Base-by-base conservation (phyloP, 805 yeast species). In the Cyberlindnera meyerae region DNA sequence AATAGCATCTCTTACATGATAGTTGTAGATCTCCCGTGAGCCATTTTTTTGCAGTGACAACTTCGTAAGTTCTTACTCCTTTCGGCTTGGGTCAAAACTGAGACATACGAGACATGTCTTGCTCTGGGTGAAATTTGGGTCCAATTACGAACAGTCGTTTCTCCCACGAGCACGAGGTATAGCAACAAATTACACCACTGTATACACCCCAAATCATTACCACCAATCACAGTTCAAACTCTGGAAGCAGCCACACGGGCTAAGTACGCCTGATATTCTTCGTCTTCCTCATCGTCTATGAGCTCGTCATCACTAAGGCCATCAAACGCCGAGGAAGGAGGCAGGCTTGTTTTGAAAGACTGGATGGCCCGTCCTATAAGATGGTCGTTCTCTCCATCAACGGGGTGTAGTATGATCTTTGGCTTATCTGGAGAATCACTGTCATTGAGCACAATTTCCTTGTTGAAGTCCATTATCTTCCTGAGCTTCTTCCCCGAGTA, bases 301-400 rank as follows among this genome's bases (percentile, higher is more conserved):
- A 29, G 17, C 18, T 36, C 39, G 26, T 42, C 43, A 28, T 44
- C 49, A 14, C 38, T 31, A 6, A 53, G 11, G 11, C 57, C 63
- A 40, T 61, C 66, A 42, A 65, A 65, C 4, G 61, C 54, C 6
- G 68, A 63, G 27, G 43, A 51, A 17, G 69, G 66, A 8, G 71
- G 71, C 21, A 60, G 32, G 17, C 61, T 53, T 1, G 69, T 63
- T 27, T 33, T 55, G 48, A 47, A 61, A 29, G 38, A 46, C 34
- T 41, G 37, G 8, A 53, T 47, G 3, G 55, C 52, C 27, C 39
- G 36, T 1, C 46, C 48, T 13, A 51, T 52, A 17, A 54, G 37
- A 31, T 49, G 52, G 33, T 49, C 57, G 34, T 52, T 41, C 15
- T 43, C 52, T 1, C 55, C 57, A 24, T 43, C 30, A 6, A 51